Base-by-base conservation (phyloP, 148 eudicot species). In the Linanthus parryae region DNA sequence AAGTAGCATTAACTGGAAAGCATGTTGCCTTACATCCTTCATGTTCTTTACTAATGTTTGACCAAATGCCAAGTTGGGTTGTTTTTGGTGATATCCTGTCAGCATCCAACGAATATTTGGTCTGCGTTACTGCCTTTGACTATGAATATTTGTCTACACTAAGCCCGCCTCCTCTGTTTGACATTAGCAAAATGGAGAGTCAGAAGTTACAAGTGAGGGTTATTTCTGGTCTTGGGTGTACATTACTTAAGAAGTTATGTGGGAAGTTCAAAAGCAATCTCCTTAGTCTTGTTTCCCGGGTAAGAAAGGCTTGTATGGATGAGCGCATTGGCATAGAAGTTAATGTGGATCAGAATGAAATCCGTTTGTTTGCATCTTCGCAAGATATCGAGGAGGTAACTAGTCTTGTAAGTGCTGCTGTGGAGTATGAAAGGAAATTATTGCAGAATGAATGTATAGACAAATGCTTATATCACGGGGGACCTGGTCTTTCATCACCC, bases 11-110 rank as follows among this genome's bases (percentile, higher is more conserved):
- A 62, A 71, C 90, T 40, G 86, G 94, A 52, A 71, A 77, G 51
- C 72, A 81, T 68, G 73, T 84, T 47, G 81, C 64, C 22, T 73
- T 92, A 54, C 96, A 92, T 75, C 99, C 96, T 66, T 74, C 91
- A 19, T 84, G 87, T 72, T 87, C 96, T 17, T 69, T 92, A 54
- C 71, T 77, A n/a, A 73, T 65, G 63, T 84, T 92, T 56, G 69
- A 70, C 51, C 69, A 76, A 46, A 77, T 80, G 60, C 94, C 95
- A 53, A 59, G 53, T 37, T 92, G 99, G 99, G 88, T 92, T 38
- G 91, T 92, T 46, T 92, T 92, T 72, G 75, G 90, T 53, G 95
- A 91, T 56, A 62, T 92, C 42, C 56, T 92, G 21, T 74, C 85
- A 17, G 37, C 61, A 22, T 58, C 76, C 54, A 73, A 77, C 58